Conservation (phyloP, 2,329 filamentous ascomycete species). For the Pleochaeta shiraiana region DNA sequence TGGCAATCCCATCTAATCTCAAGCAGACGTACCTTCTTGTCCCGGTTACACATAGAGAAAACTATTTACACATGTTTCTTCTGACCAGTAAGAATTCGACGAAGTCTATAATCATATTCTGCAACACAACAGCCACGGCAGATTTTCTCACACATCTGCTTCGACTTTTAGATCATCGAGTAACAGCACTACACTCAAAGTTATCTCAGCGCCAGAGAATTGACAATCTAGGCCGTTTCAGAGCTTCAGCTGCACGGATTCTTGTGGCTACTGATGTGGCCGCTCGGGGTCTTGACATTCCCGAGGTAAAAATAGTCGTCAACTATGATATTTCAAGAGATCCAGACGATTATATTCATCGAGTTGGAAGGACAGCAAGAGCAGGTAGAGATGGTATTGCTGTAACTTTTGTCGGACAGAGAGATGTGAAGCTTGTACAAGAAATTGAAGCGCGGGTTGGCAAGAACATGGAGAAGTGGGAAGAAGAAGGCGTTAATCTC, state of each 20-base stretch:
- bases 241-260: slow-evolving; percentile 69
- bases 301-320: slow-evolving; percentile 70
- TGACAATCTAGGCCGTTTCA: slow-evolving; percentile 77
- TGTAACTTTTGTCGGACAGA: slow-evolving; percentile 76
- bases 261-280: slow-evolving; percentile 92
- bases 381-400: slow-evolving; percentile 67
- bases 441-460: slow-evolving; percentile 76
- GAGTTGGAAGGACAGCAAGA: slow-evolving; percentile 85
- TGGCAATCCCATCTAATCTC: slow-evolving; percentile 63
- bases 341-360: slow-evolving; percentile 92
- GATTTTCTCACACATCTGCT: slow-evolving; percentile 77
- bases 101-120: slow-evolving; percentile 79
- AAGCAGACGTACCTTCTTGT: slow-evolving; percentile 72
- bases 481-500: slow-evolving; percentile 83
- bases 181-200: slow-evolving; percentile 75
- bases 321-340: slow-evolving; percentile 96
- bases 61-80: slow-evolving; percentile 80
- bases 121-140: slow-evolving; percentile 76
- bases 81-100: slow-evolving; percentile 52
- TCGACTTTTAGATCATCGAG: slow-evolving; percentile 65
- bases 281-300: slow-evolving; percentile 84
- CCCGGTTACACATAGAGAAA: slow-evolving; percentile 80
- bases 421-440: slow-evolving; percentile 76
- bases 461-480: slow-evolving; percentile 59
- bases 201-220: slow-evolving; percentile 69